Conservation (phyloP, 768 basidiomycete genomes). For the Podaxis sp. region DNA sequence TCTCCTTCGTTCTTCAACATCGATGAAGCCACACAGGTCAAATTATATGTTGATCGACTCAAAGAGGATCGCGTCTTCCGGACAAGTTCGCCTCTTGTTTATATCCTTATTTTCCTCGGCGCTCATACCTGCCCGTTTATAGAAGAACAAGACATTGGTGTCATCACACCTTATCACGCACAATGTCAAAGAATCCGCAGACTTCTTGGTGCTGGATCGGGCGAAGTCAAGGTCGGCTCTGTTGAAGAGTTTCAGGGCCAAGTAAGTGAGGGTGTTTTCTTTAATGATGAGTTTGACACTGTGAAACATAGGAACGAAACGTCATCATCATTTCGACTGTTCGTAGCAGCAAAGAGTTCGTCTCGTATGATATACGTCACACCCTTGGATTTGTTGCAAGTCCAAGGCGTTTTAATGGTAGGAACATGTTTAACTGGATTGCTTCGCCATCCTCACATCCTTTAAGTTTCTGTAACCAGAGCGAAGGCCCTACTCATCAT, state of each 20-base stretch:
- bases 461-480: constrained; percentile 58
- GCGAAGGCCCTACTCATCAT: constrained; percentile 61
- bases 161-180: constrained; percentile 38
- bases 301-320: constrained; percentile 43
- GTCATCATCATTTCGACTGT: constrained; percentile 63
- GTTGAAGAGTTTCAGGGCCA: constrained; percentile 46
- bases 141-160: constrained; percentile 57
- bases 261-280: constrained; percentile 27
- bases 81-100: constrained; percentile 37
- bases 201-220: not conserved
- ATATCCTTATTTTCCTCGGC: not conserved
- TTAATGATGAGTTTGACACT: not conserved
- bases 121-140: not conserved
- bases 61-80: constrained; percentile 34
- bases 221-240: not conserved
- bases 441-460: not conserved
- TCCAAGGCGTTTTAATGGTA: constrained; percentile 63
- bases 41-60: constrained; percentile 43
- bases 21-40: constrained; percentile 55
- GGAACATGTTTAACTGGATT: constrained; percentile 15
- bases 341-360: constrained; percentile 51
- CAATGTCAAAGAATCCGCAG: not conserved
- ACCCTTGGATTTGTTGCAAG: constrained; percentile 61
- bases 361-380: constrained; percentile 53
- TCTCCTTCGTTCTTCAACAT: constrained; percentile 77